These are phyloP conservation scores for Aspergillus caelatus DNA, from an alignment of 2,329 filamentous ascomycete genomes.

Conservation along the genomic window DNA sequence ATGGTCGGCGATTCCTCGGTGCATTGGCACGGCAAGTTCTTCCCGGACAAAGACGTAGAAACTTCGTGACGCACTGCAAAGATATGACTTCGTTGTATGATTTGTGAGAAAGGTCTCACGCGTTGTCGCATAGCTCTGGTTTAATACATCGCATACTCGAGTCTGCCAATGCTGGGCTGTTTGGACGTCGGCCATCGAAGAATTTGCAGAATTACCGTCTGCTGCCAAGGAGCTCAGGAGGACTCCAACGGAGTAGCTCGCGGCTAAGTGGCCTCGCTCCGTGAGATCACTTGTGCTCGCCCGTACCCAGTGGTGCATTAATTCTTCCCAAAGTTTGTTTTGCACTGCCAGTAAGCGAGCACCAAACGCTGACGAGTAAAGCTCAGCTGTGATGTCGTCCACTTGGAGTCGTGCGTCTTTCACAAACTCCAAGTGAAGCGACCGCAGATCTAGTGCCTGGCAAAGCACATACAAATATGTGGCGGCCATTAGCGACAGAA, in stretches of 20 bases:
- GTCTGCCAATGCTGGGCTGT: constrained; percentile 1
- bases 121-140: constrained; percentile 12
- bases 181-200: too few relatives aligned
- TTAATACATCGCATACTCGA: background rate
- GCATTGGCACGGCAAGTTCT: constrained; percentile 36
- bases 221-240: background rate
- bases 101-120: constrained; percentile 20
- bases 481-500: constrained; percentile 58
- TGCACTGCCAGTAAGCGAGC: background rate
- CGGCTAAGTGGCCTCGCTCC: constrained; percentile 10
- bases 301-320: constrained; percentile 21
- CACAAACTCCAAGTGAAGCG: constrained; percentile 17
- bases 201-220: background rate
- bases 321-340: constrained; percentile 12
- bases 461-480: constrained; percentile 58
- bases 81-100: constrained; percentile 21
- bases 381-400: background rate
- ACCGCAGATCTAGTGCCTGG: constrained; percentile 59
- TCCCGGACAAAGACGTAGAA: constrained; percentile 42
- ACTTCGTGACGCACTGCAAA: constrained; percentile 33
- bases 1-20: constrained; percentile 35
- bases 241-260: background rate
- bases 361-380: background rate
- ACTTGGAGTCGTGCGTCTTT: background rate
- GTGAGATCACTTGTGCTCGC: constrained; percentile 15